These are phyloP conservation scores for Mycena sanguinolenta DNA, from an alignment of 768 basidiomycete genomes.

Conservation along the genomic window DNA sequence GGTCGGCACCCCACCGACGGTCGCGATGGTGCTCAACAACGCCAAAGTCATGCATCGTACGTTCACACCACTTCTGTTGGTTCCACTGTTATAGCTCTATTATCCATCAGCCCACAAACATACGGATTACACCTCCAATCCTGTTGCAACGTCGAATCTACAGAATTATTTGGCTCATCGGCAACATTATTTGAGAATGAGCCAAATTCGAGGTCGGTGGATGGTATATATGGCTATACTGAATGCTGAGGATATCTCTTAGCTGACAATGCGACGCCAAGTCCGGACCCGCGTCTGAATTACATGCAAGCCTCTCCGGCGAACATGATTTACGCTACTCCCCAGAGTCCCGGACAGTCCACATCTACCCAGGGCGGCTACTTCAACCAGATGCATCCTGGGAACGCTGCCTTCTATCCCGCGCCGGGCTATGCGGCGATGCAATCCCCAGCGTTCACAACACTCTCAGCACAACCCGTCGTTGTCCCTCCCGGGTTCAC, in stretches of 20 bases:
- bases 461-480: slow-evolving; percentile 23
- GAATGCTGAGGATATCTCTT: background rate
- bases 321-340: background rate
- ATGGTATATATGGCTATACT: background rate
- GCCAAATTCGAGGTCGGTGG: background rate
- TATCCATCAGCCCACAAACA: slow-evolving; percentile 17
- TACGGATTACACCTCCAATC: background rate
- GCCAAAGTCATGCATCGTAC: slow-evolving; percentile 23
- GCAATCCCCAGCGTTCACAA: background rate
- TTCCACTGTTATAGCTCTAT: background rate
- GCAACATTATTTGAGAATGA: background rate
- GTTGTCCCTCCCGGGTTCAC: slow-evolving; percentile 30
- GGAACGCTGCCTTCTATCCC: background rate
- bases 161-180: slow-evolving; percentile 26
- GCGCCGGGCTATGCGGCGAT: background rate
- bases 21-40: slow-evolving; percentile 26
- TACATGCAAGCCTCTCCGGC: background rate
- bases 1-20: slow-evolving; percentile 21
- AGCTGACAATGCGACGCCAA: background rate
- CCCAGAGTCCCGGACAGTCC: background rate
- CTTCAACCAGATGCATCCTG: background rate
- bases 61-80: background rate
- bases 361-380: background rate
- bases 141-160: slow-evolving; percentile 10
- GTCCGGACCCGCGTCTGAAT: background rate